phyloP scores from a whole-genome alignment of 2,329 filamentous ascomycete genomes.

The Penicillium expansum region DNA sequence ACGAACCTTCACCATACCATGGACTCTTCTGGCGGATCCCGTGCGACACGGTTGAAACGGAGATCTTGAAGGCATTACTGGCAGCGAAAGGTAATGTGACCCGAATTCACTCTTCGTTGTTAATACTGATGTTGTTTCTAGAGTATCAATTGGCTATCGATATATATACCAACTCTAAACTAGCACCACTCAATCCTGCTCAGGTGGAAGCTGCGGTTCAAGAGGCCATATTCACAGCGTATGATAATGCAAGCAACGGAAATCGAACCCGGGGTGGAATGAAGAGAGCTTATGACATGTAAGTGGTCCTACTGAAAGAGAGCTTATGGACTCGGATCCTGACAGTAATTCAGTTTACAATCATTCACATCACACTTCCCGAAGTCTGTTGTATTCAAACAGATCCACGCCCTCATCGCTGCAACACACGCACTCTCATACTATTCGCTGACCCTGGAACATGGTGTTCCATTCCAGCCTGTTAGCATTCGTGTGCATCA shows the following conservation, averaged over 20 bases:
- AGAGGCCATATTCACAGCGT: constrained; percentile 53
- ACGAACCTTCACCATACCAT: constrained; percentile 36
- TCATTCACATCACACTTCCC: constrained; percentile 45
- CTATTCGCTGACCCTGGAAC: constrained; percentile 62
- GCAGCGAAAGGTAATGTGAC: constrained; percentile 42
- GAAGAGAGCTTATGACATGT: constrained; percentile 60
- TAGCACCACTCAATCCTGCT: constrained; percentile 39
- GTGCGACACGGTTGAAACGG: constrained; percentile 52
- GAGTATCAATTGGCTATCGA: constrained; percentile 44
- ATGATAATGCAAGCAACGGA: constrained; percentile 65
- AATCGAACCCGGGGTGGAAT: constrained; percentile 62
- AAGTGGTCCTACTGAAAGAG: constrained; percentile 23
- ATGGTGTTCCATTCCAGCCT: constrained; percentile 64
- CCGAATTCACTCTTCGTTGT: neutral
- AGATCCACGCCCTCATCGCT: constrained; percentile 54
- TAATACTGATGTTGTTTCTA: constrained; percentile 21
- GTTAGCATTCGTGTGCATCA: constrained; percentile 64
- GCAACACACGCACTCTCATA: constrained; percentile 65
- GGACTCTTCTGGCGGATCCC: constrained; percentile 52
- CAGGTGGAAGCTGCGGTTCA: constrained; percentile 55
- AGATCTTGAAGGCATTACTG: constrained; percentile 57
- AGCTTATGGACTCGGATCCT: constrained; percentile 4
- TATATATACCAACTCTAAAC: constrained; percentile 36
- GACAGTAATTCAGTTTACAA: constrained; percentile 34
- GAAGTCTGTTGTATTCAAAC: constrained; percentile 39